These are phyloP conservation scores for Hydrangea macrophylla DNA, from an alignment of 148 eudicot species.

Conservation along the genomic window DNA sequence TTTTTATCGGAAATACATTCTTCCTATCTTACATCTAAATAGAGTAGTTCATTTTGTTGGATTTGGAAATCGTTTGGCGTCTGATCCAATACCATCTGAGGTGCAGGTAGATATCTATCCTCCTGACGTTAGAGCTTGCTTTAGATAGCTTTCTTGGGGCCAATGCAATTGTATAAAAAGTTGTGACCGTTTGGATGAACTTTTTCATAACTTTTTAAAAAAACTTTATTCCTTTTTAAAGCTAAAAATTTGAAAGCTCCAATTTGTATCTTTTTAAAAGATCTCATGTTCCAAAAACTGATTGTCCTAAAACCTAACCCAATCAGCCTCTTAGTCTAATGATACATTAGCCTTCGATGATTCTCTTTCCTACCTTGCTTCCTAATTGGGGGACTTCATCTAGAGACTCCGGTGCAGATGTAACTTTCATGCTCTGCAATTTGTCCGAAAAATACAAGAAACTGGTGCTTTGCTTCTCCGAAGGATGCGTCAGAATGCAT, in stretches of 20 bases:
- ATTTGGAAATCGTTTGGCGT: conserved; percentile 88
- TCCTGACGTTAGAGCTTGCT: no score
- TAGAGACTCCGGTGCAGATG: conserved; percentile 99
- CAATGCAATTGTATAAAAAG: no score
- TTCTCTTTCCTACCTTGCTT: conserved; percentile 18
- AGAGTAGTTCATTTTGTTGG: conserved; percentile 91
- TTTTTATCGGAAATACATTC: conserved; percentile 72
- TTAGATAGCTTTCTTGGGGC: no score
- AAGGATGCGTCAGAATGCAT: conserved; percentile 74
- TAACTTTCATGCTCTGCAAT: conserved; percentile 87
- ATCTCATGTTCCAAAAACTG: no score
- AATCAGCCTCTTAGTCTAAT: conserved; percentile 1
- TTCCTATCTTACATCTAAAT: conserved; percentile 72
- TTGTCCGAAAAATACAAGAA: conserved; percentile 89
- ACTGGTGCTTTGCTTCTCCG: conserved; percentile 72
- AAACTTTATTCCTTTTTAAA: no score
- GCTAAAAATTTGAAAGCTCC: no score
- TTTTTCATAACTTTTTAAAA: no score
- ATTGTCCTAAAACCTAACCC: no score
- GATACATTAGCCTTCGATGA: background rate
- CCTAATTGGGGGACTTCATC: conserved; percentile 60
- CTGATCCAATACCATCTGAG: conserved; percentile 81
- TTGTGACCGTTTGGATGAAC: no score
- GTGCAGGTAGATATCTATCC: conserved; percentile 62
- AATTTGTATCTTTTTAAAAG: no score